A percentile compares a stretch with the other conserved stretches of the same genome.
Conservation (phyloP, 768 basidiomycete genomes). For the Rhizopogon vesiculosus region DNA sequence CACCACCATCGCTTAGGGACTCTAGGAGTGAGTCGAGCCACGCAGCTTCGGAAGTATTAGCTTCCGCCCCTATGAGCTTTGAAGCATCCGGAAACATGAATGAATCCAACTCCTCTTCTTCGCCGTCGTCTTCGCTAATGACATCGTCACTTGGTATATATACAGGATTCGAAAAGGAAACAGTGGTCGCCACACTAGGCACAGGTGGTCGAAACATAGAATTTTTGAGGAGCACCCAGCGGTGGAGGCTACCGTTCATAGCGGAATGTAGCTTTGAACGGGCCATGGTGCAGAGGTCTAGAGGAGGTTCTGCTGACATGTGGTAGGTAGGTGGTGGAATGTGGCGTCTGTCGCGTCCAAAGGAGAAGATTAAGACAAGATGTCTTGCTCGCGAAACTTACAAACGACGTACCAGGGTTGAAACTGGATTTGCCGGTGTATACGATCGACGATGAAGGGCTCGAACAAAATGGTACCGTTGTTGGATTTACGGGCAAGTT, state of each 20-base stretch:
- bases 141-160: conserved; percentile 36
- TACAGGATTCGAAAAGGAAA: conserved; percentile 27
- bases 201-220: conserved; percentile 55
- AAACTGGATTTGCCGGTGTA: conserved; percentile 50
- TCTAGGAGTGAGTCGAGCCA: conserved; percentile 84
- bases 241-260: conserved; percentile 64
- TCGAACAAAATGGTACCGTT: conserved; percentile 86
- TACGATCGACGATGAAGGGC: conserved; percentile 84
- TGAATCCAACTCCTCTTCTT: conserved; percentile 47
- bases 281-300: conserved; percentile 57
- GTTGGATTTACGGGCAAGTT: conserved; percentile 73
- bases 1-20: conserved; percentile 66
- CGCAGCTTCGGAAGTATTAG: conserved; percentile 59
- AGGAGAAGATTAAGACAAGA: conserved; percentile 4
- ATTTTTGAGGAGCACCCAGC: conserved; percentile 88
- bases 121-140: conserved; percentile 44
- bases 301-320: conserved; percentile 43
- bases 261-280: conserved; percentile 71
- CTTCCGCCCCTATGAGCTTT: conserved; percentile 39
- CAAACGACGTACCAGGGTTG: conserved; percentile 14
- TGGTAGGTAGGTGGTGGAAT: conserved; percentile 15
- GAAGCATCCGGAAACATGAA: conserved; percentile 82
- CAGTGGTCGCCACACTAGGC: conserved; percentile 14
- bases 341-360: conserved; percentile 15
- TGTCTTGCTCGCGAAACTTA: too few species aligned